Percentiles rank a stretch among this genome's conserved stretches.
Conservation (phyloP, 352 stramenopile species). For the Lagenidium giganteum region DNA sequence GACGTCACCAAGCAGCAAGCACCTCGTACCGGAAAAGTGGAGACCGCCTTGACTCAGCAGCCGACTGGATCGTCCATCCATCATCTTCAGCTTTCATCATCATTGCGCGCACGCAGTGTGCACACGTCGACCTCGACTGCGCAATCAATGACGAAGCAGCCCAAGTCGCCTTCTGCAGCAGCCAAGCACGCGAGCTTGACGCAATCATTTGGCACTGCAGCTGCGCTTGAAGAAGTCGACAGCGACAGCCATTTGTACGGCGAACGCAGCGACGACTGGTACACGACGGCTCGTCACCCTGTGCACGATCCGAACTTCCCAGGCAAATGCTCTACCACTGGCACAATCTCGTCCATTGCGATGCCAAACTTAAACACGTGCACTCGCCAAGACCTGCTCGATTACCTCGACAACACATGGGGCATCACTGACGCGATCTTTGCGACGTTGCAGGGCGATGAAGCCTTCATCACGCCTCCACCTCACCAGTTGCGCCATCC, state of each 20-base stretch:
- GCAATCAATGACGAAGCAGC: too few species aligned
- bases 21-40: too few species aligned
- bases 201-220: constrained; percentile 20
- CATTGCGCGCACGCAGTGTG: constrained; percentile 5
- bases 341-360: constrained; percentile 46
- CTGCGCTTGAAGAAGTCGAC: constrained; percentile 25
- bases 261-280: constrained; percentile 63
- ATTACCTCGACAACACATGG: constrained; percentile 96
- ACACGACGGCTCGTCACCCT: constrained; percentile 59
- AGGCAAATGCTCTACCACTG: constrained; percentile 31
- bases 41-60: constrained; percentile 9
- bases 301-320: constrained; percentile 53
- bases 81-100: not conserved
- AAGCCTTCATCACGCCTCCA: constrained; percentile 88
- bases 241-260: constrained; percentile 57
- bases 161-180: too few species aligned
- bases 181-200: too few species aligned
- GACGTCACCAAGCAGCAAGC: too few species aligned
- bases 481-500: constrained; percentile 93
- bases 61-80: too few species aligned
- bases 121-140: constrained; percentile 9
- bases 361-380: constrained; percentile 85
- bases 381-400: constrained; percentile 81
- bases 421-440: constrained; percentile 93
- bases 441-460: constrained; percentile 85